A percentile compares a stretch with the other conserved stretches of the same genome.
These are phyloP conservation scores for Penicillium simplicissimum DNA, from an alignment of 495 filamentous ascomycete species.

Conservation along the genomic window DNA sequence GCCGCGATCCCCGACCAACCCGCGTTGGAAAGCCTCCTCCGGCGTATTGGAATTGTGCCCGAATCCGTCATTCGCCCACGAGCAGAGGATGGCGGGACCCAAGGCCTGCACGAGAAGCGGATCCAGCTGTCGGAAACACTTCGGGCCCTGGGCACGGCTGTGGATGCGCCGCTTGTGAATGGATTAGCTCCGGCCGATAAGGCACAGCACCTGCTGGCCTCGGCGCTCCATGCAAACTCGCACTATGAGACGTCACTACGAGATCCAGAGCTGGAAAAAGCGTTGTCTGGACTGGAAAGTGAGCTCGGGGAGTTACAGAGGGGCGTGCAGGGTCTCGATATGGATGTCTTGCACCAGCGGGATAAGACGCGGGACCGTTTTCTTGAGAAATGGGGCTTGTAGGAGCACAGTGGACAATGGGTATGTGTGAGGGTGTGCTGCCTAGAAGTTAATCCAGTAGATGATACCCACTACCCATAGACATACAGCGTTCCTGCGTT, in stretches of 20 bases:
- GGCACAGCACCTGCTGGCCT: constrained; percentile 37
- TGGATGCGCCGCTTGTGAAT: constrained; percentile 35
- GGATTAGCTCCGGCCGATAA: constrained; percentile 32
- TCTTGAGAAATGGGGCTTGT: constrained; percentile 33
- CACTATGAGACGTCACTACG: constrained; percentile 33
- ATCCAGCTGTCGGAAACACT: constrained; percentile 31
- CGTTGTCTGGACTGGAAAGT: constrained; percentile 32
- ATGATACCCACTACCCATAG: not conserved
- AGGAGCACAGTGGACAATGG: not conserved
- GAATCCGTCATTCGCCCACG: constrained; percentile 35
- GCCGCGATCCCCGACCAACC: constrained; percentile 26
- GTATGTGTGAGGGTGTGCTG: not conserved
- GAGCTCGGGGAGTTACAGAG: constrained; percentile 35
- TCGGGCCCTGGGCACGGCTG: constrained; percentile 27
- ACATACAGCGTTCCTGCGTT: not conserved
- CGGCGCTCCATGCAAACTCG: constrained; percentile 36
- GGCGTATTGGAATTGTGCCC: constrained; percentile 38
- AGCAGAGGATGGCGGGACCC: constrained; percentile 20
- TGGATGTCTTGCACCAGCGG: constrained; percentile 39
- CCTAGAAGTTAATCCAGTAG: not conserved
- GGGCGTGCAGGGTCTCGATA: constrained; percentile 36
- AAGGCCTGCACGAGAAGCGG: constrained; percentile 34
- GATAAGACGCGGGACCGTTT: constrained; percentile 36
- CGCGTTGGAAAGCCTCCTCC: constrained; percentile 37
- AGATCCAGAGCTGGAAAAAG: constrained; percentile 26